Conservation (phyloP, 2,329 filamentous ascomycete genomes). For the Thielaviopsis populi region DNA sequence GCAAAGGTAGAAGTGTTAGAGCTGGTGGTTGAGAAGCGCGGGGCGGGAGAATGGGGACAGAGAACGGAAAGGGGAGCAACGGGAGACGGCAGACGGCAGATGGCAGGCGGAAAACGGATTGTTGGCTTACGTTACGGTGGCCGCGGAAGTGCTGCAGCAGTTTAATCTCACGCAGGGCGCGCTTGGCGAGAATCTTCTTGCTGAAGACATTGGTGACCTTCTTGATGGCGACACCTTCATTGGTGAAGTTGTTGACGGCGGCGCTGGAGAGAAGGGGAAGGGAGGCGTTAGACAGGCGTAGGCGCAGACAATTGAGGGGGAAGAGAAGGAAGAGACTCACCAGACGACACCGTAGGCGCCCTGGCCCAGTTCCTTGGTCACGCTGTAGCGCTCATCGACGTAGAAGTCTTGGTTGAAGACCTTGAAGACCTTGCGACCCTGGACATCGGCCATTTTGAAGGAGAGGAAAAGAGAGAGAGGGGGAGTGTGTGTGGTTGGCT, state of each 20-base stretch:
- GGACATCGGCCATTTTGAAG: slow-evolving; percentile 28
- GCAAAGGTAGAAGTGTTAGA: neutral
- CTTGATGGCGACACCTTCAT: slow-evolving; percentile 94
- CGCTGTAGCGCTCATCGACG: slow-evolving; percentile 94
- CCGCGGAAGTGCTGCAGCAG: slow-evolving; percentile 93
- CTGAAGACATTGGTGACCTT: slow-evolving; percentile 99
- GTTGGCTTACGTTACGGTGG: slow-evolving; percentile 56
- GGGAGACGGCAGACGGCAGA: neutral
- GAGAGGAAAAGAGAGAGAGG: neutral
- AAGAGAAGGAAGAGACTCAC: slow-evolving; percentile 33
- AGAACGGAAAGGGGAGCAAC: neutral
- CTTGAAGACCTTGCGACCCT: slow-evolving; percentile 81
- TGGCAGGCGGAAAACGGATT: neutral
- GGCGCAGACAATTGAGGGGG: neutral
- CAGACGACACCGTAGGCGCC: slow-evolving; percentile 98
- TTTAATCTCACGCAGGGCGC: slow-evolving; percentile 95
- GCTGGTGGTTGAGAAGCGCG: no score
- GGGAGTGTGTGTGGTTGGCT: neutral
- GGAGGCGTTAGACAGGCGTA: slow-evolving; percentile 11
- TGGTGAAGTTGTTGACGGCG: slow-evolving; percentile 77
- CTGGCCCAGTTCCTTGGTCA: slow-evolving; percentile 96
- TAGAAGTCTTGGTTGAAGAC: slow-evolving; percentile 99
- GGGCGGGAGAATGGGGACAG: neutral
- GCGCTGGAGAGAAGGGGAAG: slow-evolving; percentile 41
- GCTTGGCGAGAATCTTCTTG: slow-evolving; percentile 99